phyloP scores from a whole-genome alignment of 225 moss, liverwort and hornwort species.

The Rhytidiadelphus loreus region DNA sequence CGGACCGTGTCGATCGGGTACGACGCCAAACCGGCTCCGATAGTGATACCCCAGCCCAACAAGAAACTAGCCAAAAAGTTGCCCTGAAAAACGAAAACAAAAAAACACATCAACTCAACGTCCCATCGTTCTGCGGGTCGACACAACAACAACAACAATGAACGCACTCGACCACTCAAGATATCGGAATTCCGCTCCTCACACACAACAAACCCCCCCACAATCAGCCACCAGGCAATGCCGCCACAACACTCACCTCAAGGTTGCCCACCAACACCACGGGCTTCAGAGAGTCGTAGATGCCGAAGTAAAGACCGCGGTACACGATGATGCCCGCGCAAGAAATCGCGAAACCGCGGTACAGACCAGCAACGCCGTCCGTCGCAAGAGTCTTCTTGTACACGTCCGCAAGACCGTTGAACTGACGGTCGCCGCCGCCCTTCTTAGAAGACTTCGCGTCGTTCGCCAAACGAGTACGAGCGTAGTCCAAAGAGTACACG shows the following conservation, averaged over 20 bases:
- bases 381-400: conserved; percentile 22
- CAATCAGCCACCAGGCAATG: no score
- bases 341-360: conserved; percentile 6
- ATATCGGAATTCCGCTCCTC: no score
- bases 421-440: conserved; percentile 2
- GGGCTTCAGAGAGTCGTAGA: conserved; percentile 16
- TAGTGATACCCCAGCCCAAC: conserved; percentile 57
- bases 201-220: background rate
- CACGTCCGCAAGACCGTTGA: conserved; percentile 11
- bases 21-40: conserved; percentile 40
- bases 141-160: background rate
- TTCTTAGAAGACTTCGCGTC: conserved; percentile 19
- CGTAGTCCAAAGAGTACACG: conserved; percentile 25
- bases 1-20: conserved; percentile 20
- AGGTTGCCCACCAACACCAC: background rate
- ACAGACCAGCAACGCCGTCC: conserved; percentile 10
- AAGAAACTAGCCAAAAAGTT: conserved; percentile 36
- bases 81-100: conserved; percentile 18
- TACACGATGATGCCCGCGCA: conserved; percentile 5
- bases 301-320: conserved; percentile 6
- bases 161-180: background rate
- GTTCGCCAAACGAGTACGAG: conserved; percentile 11
- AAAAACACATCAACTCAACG: background rate
- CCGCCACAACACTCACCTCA: background rate
- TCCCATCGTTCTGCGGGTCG: no score